Conservation (phyloP, 331 rosid species). For the Malus hybrid region DNA sequence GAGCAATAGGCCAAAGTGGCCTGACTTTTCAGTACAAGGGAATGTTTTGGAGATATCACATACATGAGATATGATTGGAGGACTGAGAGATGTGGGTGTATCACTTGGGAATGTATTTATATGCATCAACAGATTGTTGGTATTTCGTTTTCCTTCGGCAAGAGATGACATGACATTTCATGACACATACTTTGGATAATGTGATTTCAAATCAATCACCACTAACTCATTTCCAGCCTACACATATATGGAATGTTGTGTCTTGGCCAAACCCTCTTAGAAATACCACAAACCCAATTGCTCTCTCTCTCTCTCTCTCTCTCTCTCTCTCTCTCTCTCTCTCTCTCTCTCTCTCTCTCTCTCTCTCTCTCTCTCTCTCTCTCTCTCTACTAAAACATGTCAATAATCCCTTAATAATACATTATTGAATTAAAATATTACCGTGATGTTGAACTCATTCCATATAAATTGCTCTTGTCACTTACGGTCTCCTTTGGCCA, state of each 20-base stretch:
- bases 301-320: no score
- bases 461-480: no score
- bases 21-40: neutral
- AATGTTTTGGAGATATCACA: neutral
- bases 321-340: no score
- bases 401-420: no score
- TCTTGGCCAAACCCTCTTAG: neutral
- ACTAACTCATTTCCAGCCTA: neutral
- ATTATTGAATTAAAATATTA: neutral
- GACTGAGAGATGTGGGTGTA: no score
- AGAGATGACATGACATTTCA: neutral
- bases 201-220: neutral
- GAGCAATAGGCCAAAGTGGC: neutral
- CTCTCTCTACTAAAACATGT: no score
- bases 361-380: no score
- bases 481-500: no score
- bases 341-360: no score
- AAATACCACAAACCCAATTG: no score
- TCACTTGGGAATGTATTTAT: neutral
- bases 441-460: no score
- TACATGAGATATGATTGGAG: neutral
- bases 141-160: neutral
- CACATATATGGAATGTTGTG: neutral
- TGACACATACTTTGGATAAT: neutral
- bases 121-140: no score